Base-by-base conservation (phyloP, 2,329 filamentous ascomycete species). In the Fusarium sp. region DNA sequence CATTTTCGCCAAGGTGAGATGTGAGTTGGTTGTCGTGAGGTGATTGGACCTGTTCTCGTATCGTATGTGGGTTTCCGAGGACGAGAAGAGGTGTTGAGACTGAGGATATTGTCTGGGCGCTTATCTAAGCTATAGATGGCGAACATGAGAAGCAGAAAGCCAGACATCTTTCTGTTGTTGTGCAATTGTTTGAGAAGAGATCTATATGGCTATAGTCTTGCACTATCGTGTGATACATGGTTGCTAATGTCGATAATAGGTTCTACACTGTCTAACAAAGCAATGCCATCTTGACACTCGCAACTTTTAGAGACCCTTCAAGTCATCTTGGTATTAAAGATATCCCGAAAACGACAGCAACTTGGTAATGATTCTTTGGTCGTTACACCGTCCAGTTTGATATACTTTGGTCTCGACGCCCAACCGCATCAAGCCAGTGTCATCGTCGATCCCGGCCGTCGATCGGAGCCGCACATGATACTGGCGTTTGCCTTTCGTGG, bases 401-500 rank as follows among this genome's bases (percentile, higher is more conserved):
- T 24, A 24, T 24, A 45, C 22, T 45, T 22, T 7, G 2, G 20
- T 45, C 43, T 24, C 43, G 16, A 45, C 43, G 9, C 14, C 43
- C 7, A 24, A 24, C 16, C 37, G 43, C 20, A 45, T 16, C 43
- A 10, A 24, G 14, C 24, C 43, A 24, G 43, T 16, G 16, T 18
- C 20, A 6, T 27, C 27, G 20, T 35, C 9, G 31, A 43, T 54
- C 27, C 31, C 11, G 27, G 48, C 18, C 13, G 18, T n/a, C 18
- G 18, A 31, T 20, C 27, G 11, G 27, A 54, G 27, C 27, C 27
- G 27, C 27, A 54, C 18, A 54, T 29, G 56, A 68, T 29, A 6
- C 16, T 69, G 68, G 72, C 60, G 72, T 65, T 65, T 71, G 29
- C 27, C 35, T 74, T 61, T 52, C 18, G 9, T 61, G 41, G 71